phyloP scores from a whole-genome alignment of 306 rosid genomes.

The Cicer judaicum region DNA sequence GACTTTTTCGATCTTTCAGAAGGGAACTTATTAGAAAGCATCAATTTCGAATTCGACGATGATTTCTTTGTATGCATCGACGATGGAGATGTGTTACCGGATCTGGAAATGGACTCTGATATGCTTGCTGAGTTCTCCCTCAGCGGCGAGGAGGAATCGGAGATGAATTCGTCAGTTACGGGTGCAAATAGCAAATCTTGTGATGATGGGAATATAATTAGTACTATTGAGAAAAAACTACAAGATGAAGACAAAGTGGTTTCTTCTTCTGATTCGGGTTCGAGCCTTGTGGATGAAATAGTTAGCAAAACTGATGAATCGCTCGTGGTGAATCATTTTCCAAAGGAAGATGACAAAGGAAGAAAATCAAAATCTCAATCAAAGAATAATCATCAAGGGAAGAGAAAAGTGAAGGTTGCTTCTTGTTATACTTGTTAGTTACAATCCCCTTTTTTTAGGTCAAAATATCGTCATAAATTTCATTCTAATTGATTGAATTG shows the following conservation, averaged over 20 bases:
- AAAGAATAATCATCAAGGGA: slow-evolving; percentile 68
- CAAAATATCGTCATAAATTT: too few relatives aligned
- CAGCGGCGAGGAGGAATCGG: slow-evolving; percentile 61
- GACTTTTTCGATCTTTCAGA: slow-evolving; percentile 71
- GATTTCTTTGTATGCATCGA: slow-evolving; percentile 69
- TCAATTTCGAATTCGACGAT: slow-evolving; percentile 61
- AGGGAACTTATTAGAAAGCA: slow-evolving; percentile 68
- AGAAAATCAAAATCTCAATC: slow-evolving; percentile 65
- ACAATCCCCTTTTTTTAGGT: too few relatives aligned
- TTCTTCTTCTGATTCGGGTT: slow-evolving; percentile 52
- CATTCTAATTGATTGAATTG: too few relatives aligned
- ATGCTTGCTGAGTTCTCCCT: slow-evolving; percentile 73
- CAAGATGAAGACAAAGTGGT: slow-evolving; percentile 50
- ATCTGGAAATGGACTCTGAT: slow-evolving; percentile 89
- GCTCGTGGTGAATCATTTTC: slow-evolving; percentile 30
- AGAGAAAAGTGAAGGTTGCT: slow-evolving; percentile 78
- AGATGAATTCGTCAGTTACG: slow-evolving; percentile 51
- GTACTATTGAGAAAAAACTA: background rate
- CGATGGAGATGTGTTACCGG: slow-evolving; percentile 71
- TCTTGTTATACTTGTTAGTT: background rate
- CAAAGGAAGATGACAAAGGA: slow-evolving; percentile 52
- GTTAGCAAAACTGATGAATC: slow-evolving; percentile 58
- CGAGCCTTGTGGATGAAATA: slow-evolving; percentile 58
- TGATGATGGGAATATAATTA: background rate
- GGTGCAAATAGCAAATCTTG: slow-evolving; percentile 38